Base-by-base conservation (phyloP, 2,329 filamentous ascomycete species). In the Xylariales sp. region DNA sequence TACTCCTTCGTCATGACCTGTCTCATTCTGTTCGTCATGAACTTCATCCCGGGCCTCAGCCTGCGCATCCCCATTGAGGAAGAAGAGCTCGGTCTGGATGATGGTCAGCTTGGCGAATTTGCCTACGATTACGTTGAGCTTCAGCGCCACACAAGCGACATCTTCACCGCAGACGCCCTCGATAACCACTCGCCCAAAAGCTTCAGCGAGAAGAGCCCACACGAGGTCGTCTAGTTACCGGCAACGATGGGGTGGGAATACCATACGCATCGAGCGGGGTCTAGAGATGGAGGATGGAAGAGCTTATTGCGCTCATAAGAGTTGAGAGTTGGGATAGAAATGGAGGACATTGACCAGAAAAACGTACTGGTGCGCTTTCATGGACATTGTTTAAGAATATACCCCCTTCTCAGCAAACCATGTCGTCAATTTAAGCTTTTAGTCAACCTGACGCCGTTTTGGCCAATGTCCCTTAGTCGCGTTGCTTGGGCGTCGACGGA, bases 51-150 rank as follows among this genome's bases (percentile, higher is more conserved):
- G 0, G 83, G 84, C 19, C 71, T 87, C 22, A 80, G 81, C 51
- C 77, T 88, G 37, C 80, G 84, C 42, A 82, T 82, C 44, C 69
- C 71, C 11, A 68, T 79, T 49, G 80, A 82, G 53, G 81, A 84
- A 38, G 84, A 87, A 65, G 74, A 86, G 40, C 68, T 84, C 18
- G 84, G 84, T 38, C 66, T 80, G 21, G 86, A 89, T 55, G 84
- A 88, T 55, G 76, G 78, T 59, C 82, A 89, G 68, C 80, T 88
- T 38, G 86, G 86, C 63, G 86, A 90, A 66, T 89, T 89, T 56
- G 85, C 85, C 20, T 89, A 88, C 69, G 85, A 89, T 61, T 89
- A 89, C 61, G 85, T 89, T 53, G 85, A 89, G 75, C 58, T 80
- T 35, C 71, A 70, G 29, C 70, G 76, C 42, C 84, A 90, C 53